Base-by-base conservation (phyloP, 106 monocot species). In the Dioscorea zingiberensis region DNA sequence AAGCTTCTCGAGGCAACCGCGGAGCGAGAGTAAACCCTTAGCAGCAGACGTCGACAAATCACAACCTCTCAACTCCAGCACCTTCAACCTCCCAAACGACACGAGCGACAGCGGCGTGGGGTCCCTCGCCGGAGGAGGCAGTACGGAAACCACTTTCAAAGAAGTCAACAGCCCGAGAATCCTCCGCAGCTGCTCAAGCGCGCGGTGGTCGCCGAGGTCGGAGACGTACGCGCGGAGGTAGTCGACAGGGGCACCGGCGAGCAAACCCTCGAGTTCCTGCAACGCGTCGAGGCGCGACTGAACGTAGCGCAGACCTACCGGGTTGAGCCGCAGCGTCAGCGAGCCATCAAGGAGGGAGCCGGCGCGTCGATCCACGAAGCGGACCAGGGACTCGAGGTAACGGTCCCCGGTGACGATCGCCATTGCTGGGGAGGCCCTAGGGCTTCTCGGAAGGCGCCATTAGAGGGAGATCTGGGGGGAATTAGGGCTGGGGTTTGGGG, bases 181-280 rank as follows among this genome's bases (percentile, higher is more conserved):
- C 71, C 97, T 69, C 21, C 97, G 76, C 16, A 98, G 75, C 62
- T 84, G 92, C 82, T 98, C 97, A 46, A 98, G 67, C 45, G 97
- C 92, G 21, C 97, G 83, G 81, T 98, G 97, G 67, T 98, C 97
- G 8, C 97, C 97, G 25, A 98, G 84, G 67, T 98, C 97, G 47
- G 97, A 85, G 25, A 98, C 89, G 69, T 98, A 98, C 18, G 86
- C 88, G 25, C 97, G 85, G 22, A 98, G 86, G 72, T 92, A 98
- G 57, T 98, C 97, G 19, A 98, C 92, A 3, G 97, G 97, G 23
- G 97, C 92, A 9, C 64, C 72, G 46, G 83, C 73, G 27, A 88
- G 74, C 25, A 98, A 62, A 3, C 71, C 72, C 65, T 98, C 92
- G 27, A 98, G 77, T 73, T 98, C 97, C 56, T 66, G 63, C 27